phyloP scores from a whole-genome alignment of 202 grass and related monocot genomes.

The Dendrocalamus latiflorus region DNA sequence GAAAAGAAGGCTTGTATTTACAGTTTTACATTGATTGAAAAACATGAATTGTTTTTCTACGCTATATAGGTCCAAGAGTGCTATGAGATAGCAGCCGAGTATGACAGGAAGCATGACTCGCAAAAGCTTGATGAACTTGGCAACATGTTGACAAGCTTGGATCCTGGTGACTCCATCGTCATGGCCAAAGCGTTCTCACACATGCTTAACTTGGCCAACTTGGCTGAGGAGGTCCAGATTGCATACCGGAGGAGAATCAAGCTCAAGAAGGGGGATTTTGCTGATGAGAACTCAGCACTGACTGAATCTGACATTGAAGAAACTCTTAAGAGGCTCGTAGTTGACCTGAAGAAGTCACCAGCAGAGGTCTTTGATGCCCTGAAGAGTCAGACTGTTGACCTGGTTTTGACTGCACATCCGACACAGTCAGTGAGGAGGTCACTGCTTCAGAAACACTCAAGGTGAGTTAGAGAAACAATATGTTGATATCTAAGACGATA shows the following conservation, averaged over 20 bases:
- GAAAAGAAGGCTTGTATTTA: background rate
- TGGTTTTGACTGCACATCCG: slow-evolving; percentile 93
- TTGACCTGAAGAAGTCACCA: slow-evolving; percentile 76
- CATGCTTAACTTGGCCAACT: slow-evolving; percentile 99
- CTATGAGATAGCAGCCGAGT: slow-evolving; percentile 86
- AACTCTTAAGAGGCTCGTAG: slow-evolving; percentile 80
- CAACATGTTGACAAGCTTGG: slow-evolving; percentile 72
- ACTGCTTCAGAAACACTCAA: slow-evolving; percentile 90
- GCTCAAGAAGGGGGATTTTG: too few species aligned
- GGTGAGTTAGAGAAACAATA: slow-evolving; percentile 35
- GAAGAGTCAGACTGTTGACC: slow-evolving; percentile 86
- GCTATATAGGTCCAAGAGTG: slow-evolving; percentile 85
- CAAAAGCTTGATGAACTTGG: slow-evolving; percentile 80
- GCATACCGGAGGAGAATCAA: slow-evolving; percentile 82
- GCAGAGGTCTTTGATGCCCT: slow-evolving; percentile 90
- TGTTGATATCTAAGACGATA: background rate
- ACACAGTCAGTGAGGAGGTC: slow-evolving; percentile 90
- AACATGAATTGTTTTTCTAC: background rate
- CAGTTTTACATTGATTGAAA: background rate
- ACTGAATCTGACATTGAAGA: slow-evolving; percentile 96
- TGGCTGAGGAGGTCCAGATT: slow-evolving; percentile 94
- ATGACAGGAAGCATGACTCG: slow-evolving; percentile 56
- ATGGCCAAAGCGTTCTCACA: slow-evolving; percentile 81
- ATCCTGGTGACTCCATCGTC: slow-evolving; percentile 83
- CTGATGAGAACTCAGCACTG: slow-evolving; percentile 79